Base-by-base conservation (phyloP, 495 filamentous ascomycete species). In the Melanomma pulvis-pyrius region DNA sequence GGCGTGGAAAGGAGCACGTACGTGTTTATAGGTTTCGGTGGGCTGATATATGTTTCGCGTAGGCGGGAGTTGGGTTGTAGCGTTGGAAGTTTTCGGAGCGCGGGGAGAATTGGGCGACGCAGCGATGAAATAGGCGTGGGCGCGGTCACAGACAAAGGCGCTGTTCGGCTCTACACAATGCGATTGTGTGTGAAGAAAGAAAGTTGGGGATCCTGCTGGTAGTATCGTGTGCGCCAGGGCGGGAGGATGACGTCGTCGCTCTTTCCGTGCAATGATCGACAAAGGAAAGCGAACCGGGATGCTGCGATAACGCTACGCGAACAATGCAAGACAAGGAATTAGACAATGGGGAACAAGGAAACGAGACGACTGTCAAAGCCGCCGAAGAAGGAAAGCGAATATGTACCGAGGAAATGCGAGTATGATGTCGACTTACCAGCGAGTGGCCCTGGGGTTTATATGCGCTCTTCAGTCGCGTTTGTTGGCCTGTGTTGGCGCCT, bases 331-430 rank as follows among this genome's bases (percentile, higher is more conserved):
- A 46, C 36, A 46, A 57, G 28, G 51, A 36, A 36, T 32, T 15
- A 46, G 25, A 7, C 41, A 34, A 36, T 25, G 28, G 21, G 63
- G 28, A 68, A 25, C 1, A 58, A 68, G 36, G 29, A 56, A 63
- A 59, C 28, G 51, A 46, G 19, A 13, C 19, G 65, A 59, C 52
- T 63, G 46, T 65, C 67, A 55, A 64, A 64, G 54, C 61, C 60
- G 41, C 53, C n/a, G 28, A 28, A 46, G 13, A 63, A 65, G 28
- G 56, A 28, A 63, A 63, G 11, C 2, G 47, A 63, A 34, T 56
- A 21, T 58, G 65, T 55, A 51, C 9, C 17, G 26, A 32, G 50
- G 26, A 21, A 36, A 28, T 57, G 29, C 21, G 29, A 61, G 19
- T 41, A 13, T 13, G 36, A 21, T 26, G 26, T 2, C 29, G 29